Percentiles rank a stretch among this genome's conserved stretches.
phyloP scores from a whole-genome alignment of 192 early-diverging fungal genomes.

The Coemansia sp. region DNA sequence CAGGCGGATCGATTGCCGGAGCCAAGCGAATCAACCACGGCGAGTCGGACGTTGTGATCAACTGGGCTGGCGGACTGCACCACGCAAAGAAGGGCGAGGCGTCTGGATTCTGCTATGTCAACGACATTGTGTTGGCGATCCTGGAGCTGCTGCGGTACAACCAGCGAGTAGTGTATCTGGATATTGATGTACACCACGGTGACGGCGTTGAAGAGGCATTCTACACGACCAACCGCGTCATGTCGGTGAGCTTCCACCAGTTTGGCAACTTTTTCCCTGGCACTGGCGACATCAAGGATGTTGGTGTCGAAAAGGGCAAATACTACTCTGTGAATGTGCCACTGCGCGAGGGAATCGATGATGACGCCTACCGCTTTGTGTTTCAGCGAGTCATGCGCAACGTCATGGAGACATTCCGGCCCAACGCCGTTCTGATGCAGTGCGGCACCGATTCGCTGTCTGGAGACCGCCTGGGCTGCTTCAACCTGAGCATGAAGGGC shows the following conservation, averaged over 20 bases:
- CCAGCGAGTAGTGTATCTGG: conserved; percentile 91
- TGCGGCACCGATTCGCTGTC: conserved; percentile 94
- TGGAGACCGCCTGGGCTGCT: conserved; percentile 89
- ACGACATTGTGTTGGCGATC: conserved; percentile 94
- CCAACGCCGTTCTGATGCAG: conserved; percentile 86
- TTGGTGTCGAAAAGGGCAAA: conserved; percentile 83
- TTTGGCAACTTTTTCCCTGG: conserved; percentile 98
- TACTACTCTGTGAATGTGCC: conserved; percentile 95
- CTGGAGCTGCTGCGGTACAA: conserved; percentile 84
- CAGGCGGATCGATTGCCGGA: conserved; percentile 92
- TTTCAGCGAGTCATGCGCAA: conserved; percentile 84
- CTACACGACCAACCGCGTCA: conserved; percentile 97
- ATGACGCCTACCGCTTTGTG: conserved; percentile 83
- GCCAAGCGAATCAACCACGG: conserved; percentile 83
- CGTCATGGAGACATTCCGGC: conserved; percentile 88
- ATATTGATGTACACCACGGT: conserved; percentile 99
- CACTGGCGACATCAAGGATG: conserved; percentile 91
- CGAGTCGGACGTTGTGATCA: conserved; percentile 86
- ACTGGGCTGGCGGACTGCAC: conserved; percentile 95
- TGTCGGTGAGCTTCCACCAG: conserved; percentile 98
- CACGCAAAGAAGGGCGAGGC: conserved; percentile 96
- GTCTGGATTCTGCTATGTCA: conserved; percentile 95
- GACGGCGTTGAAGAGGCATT: conserved; percentile 99
- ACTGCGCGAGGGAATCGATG: conserved; percentile 89
- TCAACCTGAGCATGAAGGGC: conserved; percentile 90